phyloP scores from a whole-genome alignment of 257 asterid genomes.

The Solanum medicagineum region DNA sequence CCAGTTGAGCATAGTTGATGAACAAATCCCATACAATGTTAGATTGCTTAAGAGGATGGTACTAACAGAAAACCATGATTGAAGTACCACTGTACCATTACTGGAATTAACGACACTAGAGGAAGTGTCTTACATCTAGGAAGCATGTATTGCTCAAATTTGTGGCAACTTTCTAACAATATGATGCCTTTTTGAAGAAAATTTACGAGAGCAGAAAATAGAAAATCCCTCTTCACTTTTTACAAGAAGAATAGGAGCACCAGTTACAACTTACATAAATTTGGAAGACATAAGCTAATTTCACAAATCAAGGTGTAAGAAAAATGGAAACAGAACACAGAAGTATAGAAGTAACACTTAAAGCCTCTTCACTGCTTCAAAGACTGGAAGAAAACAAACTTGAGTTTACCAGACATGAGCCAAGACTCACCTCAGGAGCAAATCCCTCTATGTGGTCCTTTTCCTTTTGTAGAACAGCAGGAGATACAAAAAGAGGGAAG shows the following conservation, averaged over 20 bases:
- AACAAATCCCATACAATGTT: background rate
- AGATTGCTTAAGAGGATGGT: background rate
- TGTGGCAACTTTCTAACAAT: background rate
- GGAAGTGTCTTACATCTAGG: background rate
- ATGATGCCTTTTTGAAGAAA: background rate
- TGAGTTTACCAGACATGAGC: background rate
- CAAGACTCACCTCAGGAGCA: conserved; percentile 85
- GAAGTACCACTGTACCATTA: background rate
- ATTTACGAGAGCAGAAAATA: background rate
- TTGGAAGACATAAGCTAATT: background rate
- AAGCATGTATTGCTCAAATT: background rate
- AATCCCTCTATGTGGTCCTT: conserved; percentile 94
- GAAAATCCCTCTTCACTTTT: background rate
- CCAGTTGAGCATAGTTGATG: background rate
- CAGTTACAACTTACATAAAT: background rate
- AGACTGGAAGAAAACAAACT: background rate
- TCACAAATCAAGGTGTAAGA: background rate
- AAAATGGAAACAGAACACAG: background rate
- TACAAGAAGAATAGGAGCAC: background rate
- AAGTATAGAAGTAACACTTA: background rate
- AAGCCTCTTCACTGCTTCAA: background rate
- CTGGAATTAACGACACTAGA: background rate
- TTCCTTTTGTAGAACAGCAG: conserved; percentile 69
- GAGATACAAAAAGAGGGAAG: conserved; percentile 89
- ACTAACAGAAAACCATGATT: background rate